phyloP scores from a whole-genome alignment of 352 stramenopile genomes.

The Globisporangium alternatum region DNA sequence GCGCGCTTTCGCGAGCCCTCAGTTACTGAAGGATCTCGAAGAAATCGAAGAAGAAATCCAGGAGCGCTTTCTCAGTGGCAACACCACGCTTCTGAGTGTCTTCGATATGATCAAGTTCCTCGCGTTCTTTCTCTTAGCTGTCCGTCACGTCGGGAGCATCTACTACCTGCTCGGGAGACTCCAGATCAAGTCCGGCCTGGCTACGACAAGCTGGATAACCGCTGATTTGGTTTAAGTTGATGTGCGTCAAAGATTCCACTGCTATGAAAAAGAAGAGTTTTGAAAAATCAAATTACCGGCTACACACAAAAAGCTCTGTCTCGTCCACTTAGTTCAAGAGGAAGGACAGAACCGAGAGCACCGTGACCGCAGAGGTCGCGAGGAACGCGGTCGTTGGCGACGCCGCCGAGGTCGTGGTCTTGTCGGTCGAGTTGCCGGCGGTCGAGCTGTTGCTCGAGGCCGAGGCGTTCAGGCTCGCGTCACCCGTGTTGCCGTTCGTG shows the following conservation, averaged over 20 bases:
- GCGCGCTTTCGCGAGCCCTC: background rate
- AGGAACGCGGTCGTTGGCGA: background rate
- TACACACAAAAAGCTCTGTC: background rate
- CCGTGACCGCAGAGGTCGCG: background rate
- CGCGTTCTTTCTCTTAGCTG: background rate
- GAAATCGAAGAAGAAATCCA: slow-evolving; percentile 7
- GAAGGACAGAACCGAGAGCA: background rate
- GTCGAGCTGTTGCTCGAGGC: slow-evolving; percentile 10
- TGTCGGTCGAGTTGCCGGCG: slow-evolving; percentile 1
- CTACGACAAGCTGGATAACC: background rate
- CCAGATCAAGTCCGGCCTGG: background rate
- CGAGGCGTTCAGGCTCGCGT: slow-evolving; percentile 16
- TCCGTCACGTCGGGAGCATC: background rate
- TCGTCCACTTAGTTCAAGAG: slow-evolving; percentile 5
- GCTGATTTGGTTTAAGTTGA: background rate
- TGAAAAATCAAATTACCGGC: background rate
- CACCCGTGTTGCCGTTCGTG: slow-evolving; percentile 42
- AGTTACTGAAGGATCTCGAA: slow-evolving; percentile 1
- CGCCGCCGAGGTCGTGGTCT: background rate
- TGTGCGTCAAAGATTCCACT: too few relatives aligned
- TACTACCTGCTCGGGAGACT: slow-evolving; percentile 3
- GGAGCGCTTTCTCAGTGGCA: slow-evolving; percentile 1
- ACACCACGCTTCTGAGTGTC: background rate
- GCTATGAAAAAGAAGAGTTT: too few relatives aligned
- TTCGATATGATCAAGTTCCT: slow-evolving; percentile 2